Evolutionary conservation across 2,329 filamentous ascomycete genomes (phyloP).

Genomic region (Bipolaris gigantea): DNA sequence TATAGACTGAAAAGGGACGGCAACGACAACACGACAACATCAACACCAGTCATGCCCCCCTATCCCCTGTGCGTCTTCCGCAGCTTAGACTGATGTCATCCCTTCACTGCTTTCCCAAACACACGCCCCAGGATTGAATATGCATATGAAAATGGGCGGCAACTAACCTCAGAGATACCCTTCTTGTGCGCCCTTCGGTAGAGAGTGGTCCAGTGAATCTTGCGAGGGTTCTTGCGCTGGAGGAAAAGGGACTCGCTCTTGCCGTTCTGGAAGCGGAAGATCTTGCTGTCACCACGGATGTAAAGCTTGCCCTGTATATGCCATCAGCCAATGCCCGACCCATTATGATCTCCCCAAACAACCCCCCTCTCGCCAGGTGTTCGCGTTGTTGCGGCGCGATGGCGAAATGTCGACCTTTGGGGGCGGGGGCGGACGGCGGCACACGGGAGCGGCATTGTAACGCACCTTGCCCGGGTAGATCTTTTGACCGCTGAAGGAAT

Average conservation of each 20-base stretch:
- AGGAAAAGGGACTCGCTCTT: constrained; percentile 99
- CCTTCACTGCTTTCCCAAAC: constrained; percentile 11
- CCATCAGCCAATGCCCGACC: constrained; percentile 35
- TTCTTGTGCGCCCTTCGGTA: constrained; percentile 99
- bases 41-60: neutral
- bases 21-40: neutral
- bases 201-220: constrained; percentile 97
- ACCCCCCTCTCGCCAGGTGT: constrained; percentile 18
- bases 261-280: constrained; percentile 99
- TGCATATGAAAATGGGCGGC: constrained; percentile 9
- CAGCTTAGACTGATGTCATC: constrained; percentile 26
- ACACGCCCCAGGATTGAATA: constrained; percentile 1
- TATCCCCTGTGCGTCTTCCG: constrained; percentile 2
- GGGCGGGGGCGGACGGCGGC: constrained; percentile 8
- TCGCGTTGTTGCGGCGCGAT: constrained; percentile 18
- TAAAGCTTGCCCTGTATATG: constrained; percentile 89
- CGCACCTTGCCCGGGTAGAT: constrained; percentile 80
- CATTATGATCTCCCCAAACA: constrained; percentile 8
- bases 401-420: constrained; percentile 31
- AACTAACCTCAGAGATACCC: constrained; percentile 98
- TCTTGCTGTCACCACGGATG: constrained; percentile 99
- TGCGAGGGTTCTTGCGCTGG: constrained; percentile 99
- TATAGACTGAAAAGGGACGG: neutral
- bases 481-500: constrained; percentile 75
- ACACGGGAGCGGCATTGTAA: constrained; percentile 24